Conservation (phyloP, 2,329 filamentous ascomycete species). For the Endoconidiophora laricicola region DNA sequence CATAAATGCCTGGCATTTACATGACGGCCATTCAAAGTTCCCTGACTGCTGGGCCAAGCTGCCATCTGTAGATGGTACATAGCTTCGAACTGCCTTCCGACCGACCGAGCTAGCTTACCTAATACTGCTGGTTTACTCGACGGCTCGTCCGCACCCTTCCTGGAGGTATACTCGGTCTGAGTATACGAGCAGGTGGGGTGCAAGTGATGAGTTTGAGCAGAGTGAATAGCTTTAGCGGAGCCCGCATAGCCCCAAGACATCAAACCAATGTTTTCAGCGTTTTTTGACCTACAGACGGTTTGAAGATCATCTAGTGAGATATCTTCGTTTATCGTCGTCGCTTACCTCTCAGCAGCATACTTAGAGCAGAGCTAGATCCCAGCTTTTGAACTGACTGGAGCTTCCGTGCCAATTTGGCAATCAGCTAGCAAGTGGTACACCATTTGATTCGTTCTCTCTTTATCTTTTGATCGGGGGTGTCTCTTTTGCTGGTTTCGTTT, state of each 20-base stretch:
- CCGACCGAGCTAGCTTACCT: constrained; percentile 4
- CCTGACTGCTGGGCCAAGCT: too few relatives aligned
- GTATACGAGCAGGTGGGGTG: not conserved
- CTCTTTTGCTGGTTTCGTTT: too few relatives aligned
- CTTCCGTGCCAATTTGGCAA: not conserved
- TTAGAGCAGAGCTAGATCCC: not conserved
- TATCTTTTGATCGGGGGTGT: not conserved
- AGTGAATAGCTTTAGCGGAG: too few relatives aligned
- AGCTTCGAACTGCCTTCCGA: too few relatives aligned
- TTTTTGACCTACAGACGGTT: constrained; percentile 3
- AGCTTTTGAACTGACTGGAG: not conserved
- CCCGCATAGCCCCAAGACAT: too few relatives aligned
- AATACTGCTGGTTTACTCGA: constrained; percentile 10
- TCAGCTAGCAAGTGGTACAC: too few relatives aligned
- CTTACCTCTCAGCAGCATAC: constrained; percentile 6
- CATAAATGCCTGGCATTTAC: constrained; percentile 21
- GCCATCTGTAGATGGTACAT: not conserved
- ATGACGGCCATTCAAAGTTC: too few relatives aligned
- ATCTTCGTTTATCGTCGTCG: not conserved
- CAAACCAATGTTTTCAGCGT: constrained; percentile 7
- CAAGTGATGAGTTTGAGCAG: not conserved
- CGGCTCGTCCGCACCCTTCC: not conserved
- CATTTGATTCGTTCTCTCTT: constrained; percentile 1
- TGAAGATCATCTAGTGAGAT: constrained; percentile 2
- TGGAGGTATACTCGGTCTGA: not conserved